Conservation (phyloP, 2,329 filamentous ascomycete species). For the Pseudonectria buxi region DNA sequence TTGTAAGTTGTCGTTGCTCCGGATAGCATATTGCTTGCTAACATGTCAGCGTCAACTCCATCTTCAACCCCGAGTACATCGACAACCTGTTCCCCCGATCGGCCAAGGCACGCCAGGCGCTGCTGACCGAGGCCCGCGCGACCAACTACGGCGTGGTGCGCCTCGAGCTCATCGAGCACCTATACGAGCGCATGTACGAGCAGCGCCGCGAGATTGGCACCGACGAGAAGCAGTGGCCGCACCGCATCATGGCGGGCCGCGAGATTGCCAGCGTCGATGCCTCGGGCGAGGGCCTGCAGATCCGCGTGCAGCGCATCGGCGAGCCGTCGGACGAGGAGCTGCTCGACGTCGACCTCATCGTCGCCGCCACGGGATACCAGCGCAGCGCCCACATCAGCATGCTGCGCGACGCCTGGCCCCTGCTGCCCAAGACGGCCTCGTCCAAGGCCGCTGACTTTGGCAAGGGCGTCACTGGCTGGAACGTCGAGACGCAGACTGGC, state of each 20-base stretch:
- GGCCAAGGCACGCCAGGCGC: constrained; percentile 50
- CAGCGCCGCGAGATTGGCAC: constrained; percentile 65
- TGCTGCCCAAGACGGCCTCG: constrained; percentile 53
- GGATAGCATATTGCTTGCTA: constrained; percentile 10
- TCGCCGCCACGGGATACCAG: constrained; percentile 83
- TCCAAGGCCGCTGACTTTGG: constrained; percentile 20
- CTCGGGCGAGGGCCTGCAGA: constrained; percentile 44
- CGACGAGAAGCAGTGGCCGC: constrained; percentile 70
- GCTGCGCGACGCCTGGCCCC: constrained; percentile 56
- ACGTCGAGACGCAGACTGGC: constrained; percentile 31
- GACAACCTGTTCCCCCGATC: constrained; percentile 68
- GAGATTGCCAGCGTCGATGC: constrained; percentile 57
- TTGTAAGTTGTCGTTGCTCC: constrained; percentile 56
- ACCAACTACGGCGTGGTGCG: constrained; percentile 96
- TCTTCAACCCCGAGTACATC: constrained; percentile 85
- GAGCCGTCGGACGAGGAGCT: constrained; percentile 44
- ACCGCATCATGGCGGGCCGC: constrained; percentile 67
- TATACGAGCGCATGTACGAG: constrained; percentile 83
- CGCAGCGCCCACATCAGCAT: constrained; percentile 73
- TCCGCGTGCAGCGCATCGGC: constrained; percentile 50
- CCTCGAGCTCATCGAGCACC: constrained; percentile 78
- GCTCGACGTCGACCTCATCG: constrained; percentile 70
- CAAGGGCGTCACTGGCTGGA: constrained; percentile 35
- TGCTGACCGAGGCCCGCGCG: constrained; percentile 63
- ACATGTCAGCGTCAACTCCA: constrained; percentile 74